Evolutionary conservation across 2,329 filamentous ascomycete genomes (phyloP), one percentile per base, ranked within the genome.

Genomic region (Claviceps quebecensis): DNA sequence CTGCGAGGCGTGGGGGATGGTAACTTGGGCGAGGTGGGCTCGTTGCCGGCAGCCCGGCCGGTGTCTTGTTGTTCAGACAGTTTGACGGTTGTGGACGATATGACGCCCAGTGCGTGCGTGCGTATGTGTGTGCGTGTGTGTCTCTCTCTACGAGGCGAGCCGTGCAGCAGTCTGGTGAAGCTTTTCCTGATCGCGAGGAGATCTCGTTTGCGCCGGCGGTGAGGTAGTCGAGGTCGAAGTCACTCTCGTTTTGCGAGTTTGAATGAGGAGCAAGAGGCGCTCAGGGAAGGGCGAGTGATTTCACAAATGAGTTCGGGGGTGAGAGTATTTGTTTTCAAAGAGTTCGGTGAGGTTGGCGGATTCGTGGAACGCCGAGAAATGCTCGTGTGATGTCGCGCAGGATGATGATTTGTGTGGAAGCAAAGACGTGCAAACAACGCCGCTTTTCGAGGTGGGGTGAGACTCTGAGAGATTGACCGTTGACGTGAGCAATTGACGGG

Each of bases 31-130:
- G 54, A 52, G 6, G 45, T 5, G 51, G 55, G 52, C 51, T 55
- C 45, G 14, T 49, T 52, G 52, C 56, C 58, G 58, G 64, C 60
- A 48, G 57, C 57, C 62, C 59, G 61, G 56, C 66, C 63, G 57
- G 60, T 49, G 56, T 65, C 59, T 57, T 70, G 65, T 50, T 63
- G 61, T 59, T 60, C 62, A 59, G 71, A 70, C 72, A 72, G 70
- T 63, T 70, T 72, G 67, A 59, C 65, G 67, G 65, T 48, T 49
- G 40, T 6, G 48, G 48, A 41, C 36, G 39, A 47, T 47, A 1
- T 43, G 5, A 43, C 23, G 16, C 26, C 17, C 9, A 13, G 9
- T 34, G 9, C 11, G 9, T 34, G 26, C 2, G 26, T 26, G 9
- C 11, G 9, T 34, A 8, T 3, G 26, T 26, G 2, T 8, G 26